These are phyloP conservation scores for Blastobotrys terrestris DNA, from an alignment of 805 yeast genomes.

Conservation along the genomic window DNA sequence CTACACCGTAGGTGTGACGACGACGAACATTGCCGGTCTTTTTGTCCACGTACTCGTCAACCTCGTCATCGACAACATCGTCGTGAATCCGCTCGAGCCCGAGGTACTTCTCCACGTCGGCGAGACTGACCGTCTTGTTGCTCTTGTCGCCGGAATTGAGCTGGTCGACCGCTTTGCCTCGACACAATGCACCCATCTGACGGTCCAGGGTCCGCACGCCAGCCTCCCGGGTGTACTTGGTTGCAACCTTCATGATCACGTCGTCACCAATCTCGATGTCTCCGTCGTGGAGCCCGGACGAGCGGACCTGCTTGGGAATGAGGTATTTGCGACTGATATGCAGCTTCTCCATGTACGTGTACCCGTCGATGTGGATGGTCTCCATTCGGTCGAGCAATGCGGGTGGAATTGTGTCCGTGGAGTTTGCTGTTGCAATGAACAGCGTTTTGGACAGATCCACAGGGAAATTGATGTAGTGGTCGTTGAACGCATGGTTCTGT, in stretches of 20 bases:
- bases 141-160: slow-evolving; percentile 14
- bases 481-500: slow-evolving; percentile 69
- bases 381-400: slow-evolving; percentile 84
- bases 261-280: slow-evolving; percentile 44
- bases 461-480: slow-evolving; percentile 82
- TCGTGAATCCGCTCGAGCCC: slow-evolving; percentile 55
- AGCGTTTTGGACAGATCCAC: slow-evolving; percentile 74
- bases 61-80: slow-evolving; percentile 34
- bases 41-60: slow-evolving; percentile 35
- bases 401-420: slow-evolving; percentile 59
- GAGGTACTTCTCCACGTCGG: slow-evolving; percentile 60
- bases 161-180: slow-evolving; percentile 64
- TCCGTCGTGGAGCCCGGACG: slow-evolving; percentile 53
- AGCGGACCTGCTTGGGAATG: slow-evolving; percentile 65
- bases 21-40: slow-evolving; percentile 16
- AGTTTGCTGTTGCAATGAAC: slow-evolving; percentile 83
- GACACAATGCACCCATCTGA: slow-evolving; percentile 64
- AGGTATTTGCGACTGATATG: slow-evolving; percentile 63
- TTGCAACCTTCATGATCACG: slow-evolving; percentile 56
- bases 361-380: slow-evolving; percentile 69
- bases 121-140: slow-evolving; percentile 30
- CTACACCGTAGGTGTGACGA: slow-evolving; percentile 61
- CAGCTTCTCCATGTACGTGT: slow-evolving; percentile 70
- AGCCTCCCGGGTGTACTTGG: slow-evolving; percentile 73
- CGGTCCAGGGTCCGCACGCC: slow-evolving; percentile 82